A percentile compares a stretch with the other conserved stretches of the same genome.
Evolutionary conservation across 352 stramenopile species (phyloP).

Genomic region (Thraustotheca clavata): DNA sequence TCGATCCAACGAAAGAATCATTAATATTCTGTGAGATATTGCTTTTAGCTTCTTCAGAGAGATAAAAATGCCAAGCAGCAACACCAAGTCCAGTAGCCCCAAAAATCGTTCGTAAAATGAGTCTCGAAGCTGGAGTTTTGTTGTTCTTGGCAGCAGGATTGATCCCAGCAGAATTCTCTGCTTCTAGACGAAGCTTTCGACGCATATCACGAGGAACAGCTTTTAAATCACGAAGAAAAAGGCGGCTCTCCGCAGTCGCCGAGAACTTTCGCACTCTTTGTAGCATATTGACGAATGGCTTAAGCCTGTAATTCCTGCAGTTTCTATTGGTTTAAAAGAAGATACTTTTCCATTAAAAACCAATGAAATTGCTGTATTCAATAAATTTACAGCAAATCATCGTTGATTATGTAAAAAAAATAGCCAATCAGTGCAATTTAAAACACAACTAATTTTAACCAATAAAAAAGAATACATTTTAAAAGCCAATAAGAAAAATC

Average conservation of each 20-base stretch:
- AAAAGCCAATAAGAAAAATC: too few species aligned
- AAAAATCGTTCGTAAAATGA: slow-evolving; percentile 59
- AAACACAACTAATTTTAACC: too few species aligned
- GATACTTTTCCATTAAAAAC: too few species aligned
- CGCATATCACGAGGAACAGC: slow-evolving; percentile 52
- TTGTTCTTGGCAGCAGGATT: slow-evolving; percentile 42
- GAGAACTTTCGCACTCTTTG: slow-evolving; percentile 21
- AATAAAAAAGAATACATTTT: too few species aligned
- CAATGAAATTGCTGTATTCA: too few species aligned
- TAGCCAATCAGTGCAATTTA: too few species aligned
- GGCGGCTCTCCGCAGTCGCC: background rate
- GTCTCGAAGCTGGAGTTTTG: slow-evolving; percentile 60
- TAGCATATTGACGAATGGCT: too few species aligned
- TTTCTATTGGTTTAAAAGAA: too few species aligned
- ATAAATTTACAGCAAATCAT: too few species aligned
- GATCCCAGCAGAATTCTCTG: slow-evolving; percentile 16
- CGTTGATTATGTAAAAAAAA: too few species aligned
- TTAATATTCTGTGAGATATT: slow-evolving; percentile 35
- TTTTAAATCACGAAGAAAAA: slow-evolving; percentile 26
- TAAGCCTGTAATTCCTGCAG: too few species aligned
- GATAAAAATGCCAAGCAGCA: slow-evolving; percentile 61
- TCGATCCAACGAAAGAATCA: slow-evolving; percentile 53
- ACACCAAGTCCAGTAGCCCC: slow-evolving; percentile 52
- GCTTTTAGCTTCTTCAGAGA: slow-evolving; percentile 48
- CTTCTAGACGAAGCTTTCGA: slow-evolving; percentile 36